A percentile compares a stretch with the other conserved stretches of the same genome.
Evolutionary conservation across 768 basidiomycete genomes (phyloP).

Genomic region (Mycena epipterygia): DNA sequence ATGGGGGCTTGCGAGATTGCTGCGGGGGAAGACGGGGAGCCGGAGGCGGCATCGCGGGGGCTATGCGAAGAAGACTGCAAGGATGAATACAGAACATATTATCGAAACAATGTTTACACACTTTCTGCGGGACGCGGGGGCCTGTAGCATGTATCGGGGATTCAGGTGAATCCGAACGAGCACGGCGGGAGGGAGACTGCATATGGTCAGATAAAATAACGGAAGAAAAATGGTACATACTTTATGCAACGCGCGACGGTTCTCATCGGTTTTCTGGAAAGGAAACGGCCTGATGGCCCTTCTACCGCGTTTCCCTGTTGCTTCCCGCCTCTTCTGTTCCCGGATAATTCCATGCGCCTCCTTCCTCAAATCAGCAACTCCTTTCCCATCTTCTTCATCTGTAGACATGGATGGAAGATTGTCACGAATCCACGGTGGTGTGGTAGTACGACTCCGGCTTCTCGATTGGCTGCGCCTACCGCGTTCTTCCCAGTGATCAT

Average conservation of each 20-base stretch:
- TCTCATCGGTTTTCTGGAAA: not conserved
- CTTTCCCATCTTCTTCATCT: conserved; percentile 25
- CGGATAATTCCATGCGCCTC: conserved; percentile 2
- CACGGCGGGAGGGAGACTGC: conserved; percentile 9
- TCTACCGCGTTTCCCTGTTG: not conserved
- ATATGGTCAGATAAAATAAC: not conserved
- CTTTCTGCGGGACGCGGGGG: not conserved
- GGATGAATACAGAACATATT: not conserved
- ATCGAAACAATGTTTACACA: not conserved
- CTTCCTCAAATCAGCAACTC: not conserved
- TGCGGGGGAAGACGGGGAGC: not conserved
- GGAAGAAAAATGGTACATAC: not conserved
- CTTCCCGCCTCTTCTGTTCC: conserved; percentile 6
- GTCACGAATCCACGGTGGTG: not conserved
- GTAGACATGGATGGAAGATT: conserved; percentile 12
- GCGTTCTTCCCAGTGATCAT: conserved; percentile 14
- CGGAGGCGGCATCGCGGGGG: not conserved
- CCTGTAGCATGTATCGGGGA: not conserved
- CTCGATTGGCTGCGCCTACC: not conserved
- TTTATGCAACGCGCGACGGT: not conserved
- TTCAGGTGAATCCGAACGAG: not conserved
- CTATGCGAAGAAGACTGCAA: conserved; percentile 10
- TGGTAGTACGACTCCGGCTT: not conserved
- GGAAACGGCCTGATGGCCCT: conserved; percentile 25
- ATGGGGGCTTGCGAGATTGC: not conserved